These are phyloP conservation scores for Piloderma croceum DNA, from an alignment of 768 basidiomycete species.

Conservation along the genomic window DNA sequence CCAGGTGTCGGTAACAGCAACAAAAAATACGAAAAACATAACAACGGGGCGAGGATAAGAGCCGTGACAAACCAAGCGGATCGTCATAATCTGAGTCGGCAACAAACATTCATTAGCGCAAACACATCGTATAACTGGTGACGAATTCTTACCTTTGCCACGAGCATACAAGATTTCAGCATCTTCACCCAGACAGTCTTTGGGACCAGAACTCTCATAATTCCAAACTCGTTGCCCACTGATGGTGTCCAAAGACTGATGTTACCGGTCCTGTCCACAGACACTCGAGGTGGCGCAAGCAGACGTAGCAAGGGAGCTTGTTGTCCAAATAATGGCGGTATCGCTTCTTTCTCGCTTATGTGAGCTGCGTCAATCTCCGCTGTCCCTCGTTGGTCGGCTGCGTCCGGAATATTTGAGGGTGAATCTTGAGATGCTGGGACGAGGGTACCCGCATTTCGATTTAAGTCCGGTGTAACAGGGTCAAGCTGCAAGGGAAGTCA, in stretches of 20 bases:
- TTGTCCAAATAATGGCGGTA: background rate
- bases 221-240: no score
- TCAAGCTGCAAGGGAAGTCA: background rate
- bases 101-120: constrained; percentile 5
- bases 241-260: no score
- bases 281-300: background rate
- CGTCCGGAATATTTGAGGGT: background rate
- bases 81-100: constrained; percentile 13
- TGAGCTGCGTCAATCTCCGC: background rate
- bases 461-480: constrained; percentile 6
- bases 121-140: constrained; percentile 7
- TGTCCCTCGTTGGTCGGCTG: background rate
- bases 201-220: no score
- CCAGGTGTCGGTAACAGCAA: constrained; percentile 43
- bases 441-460: constrained; percentile 22
- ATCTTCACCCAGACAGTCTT: background rate
- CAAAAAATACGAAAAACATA: constrained; percentile 23
- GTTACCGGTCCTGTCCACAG: background rate
- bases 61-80: constrained; percentile 21
- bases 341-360: background rate
- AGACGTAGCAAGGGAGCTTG: background rate
- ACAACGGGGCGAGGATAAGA: constrained; percentile 18
- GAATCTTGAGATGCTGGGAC: background rate
- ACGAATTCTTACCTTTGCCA: constrained; percentile 6
- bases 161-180: background rate